These are phyloP conservation scores for Euphorbia pulcherrima DNA, from an alignment of 345 rosid genomes.

Conservation along the genomic window DNA sequence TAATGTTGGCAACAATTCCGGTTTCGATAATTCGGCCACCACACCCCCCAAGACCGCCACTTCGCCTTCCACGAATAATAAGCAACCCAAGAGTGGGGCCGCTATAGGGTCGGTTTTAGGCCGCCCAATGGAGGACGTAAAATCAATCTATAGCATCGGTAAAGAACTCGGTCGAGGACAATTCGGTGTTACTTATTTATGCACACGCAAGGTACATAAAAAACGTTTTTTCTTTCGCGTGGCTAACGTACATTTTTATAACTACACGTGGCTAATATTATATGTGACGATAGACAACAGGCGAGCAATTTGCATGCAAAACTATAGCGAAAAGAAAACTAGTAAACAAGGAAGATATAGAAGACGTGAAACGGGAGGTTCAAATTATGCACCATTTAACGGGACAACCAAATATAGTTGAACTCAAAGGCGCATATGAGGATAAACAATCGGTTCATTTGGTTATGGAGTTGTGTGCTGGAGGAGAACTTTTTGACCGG, in stretches of 20 bases:
- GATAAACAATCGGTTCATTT: slow-evolving; percentile 89
- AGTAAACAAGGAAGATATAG: slow-evolving; percentile 82
- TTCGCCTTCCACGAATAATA: slow-evolving; percentile 18
- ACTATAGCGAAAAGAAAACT: slow-evolving; percentile 86
- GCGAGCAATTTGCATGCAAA: slow-evolving; percentile 83
- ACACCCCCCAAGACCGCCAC: slow-evolving; percentile 23
- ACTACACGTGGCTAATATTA: too few species aligned
- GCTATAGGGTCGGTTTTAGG: slow-evolving; percentile 75
- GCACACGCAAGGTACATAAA: slow-evolving; percentile 47
- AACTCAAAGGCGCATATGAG: slow-evolving; percentile 91
- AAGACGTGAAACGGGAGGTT: slow-evolving; percentile 87
- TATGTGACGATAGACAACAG: slow-evolving; percentile 24
- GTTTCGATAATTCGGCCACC: slow-evolving; percentile 22
- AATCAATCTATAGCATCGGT: slow-evolving; percentile 57
- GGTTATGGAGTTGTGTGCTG: slow-evolving; percentile 94
- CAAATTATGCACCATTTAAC: slow-evolving; percentile 92
- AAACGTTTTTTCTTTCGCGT: too few species aligned
- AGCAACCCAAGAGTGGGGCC: slow-evolving; percentile 33
- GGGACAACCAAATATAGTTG: slow-evolving; percentile 84
- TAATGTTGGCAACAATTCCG: slow-evolving; percentile 10
- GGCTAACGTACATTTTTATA: too few species aligned
- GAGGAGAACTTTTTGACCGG: slow-evolving; percentile 87
- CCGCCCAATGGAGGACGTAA: slow-evolving; percentile 87
- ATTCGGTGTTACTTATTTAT: slow-evolving; percentile 81
- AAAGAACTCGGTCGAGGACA: slow-evolving; percentile 92